Percentiles rank a stretch among this genome's conserved stretches.
phyloP scores from a whole-genome alignment of 1,139 yeast genomes.

The Pichiaceae sp. region DNA sequence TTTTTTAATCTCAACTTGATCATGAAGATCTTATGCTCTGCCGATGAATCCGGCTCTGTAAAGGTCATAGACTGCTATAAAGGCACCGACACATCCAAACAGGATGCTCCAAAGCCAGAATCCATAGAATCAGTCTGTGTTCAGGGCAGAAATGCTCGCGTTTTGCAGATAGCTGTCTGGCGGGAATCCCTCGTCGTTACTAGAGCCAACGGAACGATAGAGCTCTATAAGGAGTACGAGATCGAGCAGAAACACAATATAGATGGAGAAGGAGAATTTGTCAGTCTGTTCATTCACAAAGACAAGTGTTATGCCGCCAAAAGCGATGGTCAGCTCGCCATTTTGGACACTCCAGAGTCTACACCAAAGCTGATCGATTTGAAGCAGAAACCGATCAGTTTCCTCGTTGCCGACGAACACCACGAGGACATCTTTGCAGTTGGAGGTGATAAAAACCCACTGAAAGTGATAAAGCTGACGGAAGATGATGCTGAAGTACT shows the following conservation, averaged over 20 bases:
- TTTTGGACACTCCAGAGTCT: constrained; percentile 25
- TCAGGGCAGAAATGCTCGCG: constrained; percentile 20
- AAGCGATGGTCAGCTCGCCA: constrained; percentile 41
- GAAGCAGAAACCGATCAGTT: constrained; percentile 23
- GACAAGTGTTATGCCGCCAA: constrained; percentile 28
- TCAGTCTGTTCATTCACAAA: constrained; percentile 14
- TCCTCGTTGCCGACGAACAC: constrained; percentile 39
- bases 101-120: constrained; percentile 23
- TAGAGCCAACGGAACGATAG: constrained; percentile 35
- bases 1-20: not conserved
- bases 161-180: constrained; percentile 19
- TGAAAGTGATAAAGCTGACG: constrained; percentile 39
- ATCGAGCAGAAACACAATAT: constrained; percentile 21
- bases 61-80: constrained; percentile 48
- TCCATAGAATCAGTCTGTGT: constrained; percentile 29
- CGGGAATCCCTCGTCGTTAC: constrained; percentile 28
- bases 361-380: not conserved
- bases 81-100: constrained; percentile 65
- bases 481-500: constrained; percentile 24
- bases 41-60: constrained; percentile 49
- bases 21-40: constrained; percentile 46
- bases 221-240: constrained; percentile 23
- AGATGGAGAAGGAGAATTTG: constrained; percentile 11
- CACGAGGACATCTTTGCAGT: constrained; percentile 46
- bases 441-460: constrained; percentile 71